Conservation (phyloP, 345 rosid genomes). For the Eucalyptus curtisii region DNA sequence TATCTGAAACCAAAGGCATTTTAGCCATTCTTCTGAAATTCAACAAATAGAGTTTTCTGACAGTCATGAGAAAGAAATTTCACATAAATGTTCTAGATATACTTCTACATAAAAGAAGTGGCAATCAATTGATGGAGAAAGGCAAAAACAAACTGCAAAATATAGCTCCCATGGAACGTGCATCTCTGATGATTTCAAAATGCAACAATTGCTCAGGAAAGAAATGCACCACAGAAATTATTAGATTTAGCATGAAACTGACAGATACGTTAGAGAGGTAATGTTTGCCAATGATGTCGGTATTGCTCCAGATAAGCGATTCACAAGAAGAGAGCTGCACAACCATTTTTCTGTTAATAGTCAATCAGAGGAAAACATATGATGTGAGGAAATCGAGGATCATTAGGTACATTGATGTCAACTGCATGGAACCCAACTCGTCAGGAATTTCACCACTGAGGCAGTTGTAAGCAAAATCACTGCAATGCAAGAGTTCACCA, state of each 20-base stretch:
- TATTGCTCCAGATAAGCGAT: slow-evolving; percentile 29
- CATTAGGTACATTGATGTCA: slow-evolving; percentile 9
- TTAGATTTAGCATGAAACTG: not conserved
- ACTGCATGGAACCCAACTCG: slow-evolving; percentile 24
- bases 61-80: not conserved
- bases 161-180: not conserved
- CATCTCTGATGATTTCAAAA: not conserved
- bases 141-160: not conserved
- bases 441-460: slow-evolving; percentile 32
- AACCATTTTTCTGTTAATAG: not conserved
- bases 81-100: not conserved
- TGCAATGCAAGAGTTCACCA: not conserved
- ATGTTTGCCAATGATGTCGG: slow-evolving; percentile 26
- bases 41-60: not conserved
- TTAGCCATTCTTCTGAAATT: not conserved
- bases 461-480: slow-evolving; percentile 19
- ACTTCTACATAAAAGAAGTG: not conserved
- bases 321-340: slow-evolving; percentile 25
- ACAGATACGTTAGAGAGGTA: slow-evolving; percentile 19
- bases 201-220: not conserved
- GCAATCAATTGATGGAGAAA: not conserved
- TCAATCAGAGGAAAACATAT: not conserved
- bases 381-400: not conserved
- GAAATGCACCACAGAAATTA: not conserved
- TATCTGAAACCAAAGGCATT: not conserved